Evolutionary conservation across 2,329 filamentous ascomycete species (phyloP).

Genomic region (Aspergillus sergii): DNA sequence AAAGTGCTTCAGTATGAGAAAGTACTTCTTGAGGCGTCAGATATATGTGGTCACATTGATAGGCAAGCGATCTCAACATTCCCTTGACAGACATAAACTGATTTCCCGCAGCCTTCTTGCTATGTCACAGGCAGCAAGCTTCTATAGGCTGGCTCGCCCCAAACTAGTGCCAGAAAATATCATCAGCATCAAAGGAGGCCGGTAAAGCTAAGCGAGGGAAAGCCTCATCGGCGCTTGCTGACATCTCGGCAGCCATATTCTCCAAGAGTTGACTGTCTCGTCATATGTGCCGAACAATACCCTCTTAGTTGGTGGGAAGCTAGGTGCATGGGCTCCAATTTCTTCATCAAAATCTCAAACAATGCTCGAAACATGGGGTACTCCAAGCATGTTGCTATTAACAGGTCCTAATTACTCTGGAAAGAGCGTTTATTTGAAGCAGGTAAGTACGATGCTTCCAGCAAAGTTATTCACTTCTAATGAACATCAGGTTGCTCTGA

Average conservation of each 20-base stretch:
- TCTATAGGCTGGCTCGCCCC: constrained; percentile 72
- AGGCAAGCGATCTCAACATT: constrained; percentile 40
- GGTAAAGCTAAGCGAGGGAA: constrained; percentile 45
- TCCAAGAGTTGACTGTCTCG: constrained; percentile 81
- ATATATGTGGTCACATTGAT: constrained; percentile 84
- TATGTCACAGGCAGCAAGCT: constrained; percentile 73
- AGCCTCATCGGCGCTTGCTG: neutral
- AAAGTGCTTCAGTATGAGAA: constrained; percentile 70
- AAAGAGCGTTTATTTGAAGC: constrained; percentile 94
- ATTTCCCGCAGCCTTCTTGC: constrained; percentile 67
- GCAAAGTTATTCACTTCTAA: constrained; percentile 9
- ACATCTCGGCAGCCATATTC: constrained; percentile 61
- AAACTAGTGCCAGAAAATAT: constrained; percentile 69
- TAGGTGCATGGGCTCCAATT: constrained; percentile 1
- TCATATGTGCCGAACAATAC: constrained; percentile 85
- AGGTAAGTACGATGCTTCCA: constrained; percentile 45
- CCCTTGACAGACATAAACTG: constrained; percentile 13
- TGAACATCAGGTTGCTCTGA: constrained; percentile 67
- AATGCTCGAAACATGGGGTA: constrained; percentile 12
- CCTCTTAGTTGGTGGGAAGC: constrained; percentile 62
- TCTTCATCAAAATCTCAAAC: constrained; percentile 8
- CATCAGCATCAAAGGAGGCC: constrained; percentile 74
- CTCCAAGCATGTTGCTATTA: constrained; percentile 73
- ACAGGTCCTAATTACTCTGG: constrained; percentile 97
- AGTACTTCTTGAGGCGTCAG: constrained; percentile 69